Evolutionary conservation across 768 basidiomycete species (phyloP).

Genomic region (Nevesoporus exiguus): DNA sequence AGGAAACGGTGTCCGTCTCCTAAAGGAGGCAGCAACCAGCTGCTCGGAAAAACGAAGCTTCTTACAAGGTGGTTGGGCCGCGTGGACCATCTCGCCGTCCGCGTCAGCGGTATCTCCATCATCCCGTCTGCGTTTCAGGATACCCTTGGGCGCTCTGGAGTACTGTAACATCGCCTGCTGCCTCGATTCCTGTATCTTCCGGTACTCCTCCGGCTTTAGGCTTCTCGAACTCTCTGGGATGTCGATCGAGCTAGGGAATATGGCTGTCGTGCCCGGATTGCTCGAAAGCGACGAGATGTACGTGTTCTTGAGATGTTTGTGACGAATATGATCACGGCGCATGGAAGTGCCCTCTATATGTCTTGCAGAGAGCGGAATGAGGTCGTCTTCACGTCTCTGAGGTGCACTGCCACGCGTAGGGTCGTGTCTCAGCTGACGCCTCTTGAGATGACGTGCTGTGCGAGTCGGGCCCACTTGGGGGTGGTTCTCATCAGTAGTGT

Average conservation of each 20-base stretch:
- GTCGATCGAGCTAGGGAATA: slow-evolving; percentile 18
- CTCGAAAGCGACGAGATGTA: slow-evolving; percentile 25
- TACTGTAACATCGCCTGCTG: slow-evolving; percentile 29
- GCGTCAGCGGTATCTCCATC: slow-evolving; percentile 16
- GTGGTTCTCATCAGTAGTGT: slow-evolving; percentile 13
- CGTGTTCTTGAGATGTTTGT: slow-evolving; percentile 29
- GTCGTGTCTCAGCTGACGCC: slow-evolving; percentile 2
- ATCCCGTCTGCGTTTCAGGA: slow-evolving; percentile 29
- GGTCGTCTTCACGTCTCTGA: slow-evolving; percentile 21
- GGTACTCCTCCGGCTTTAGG: slow-evolving; percentile 24
- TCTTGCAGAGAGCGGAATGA: slow-evolving; percentile 13
- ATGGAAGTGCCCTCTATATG: slow-evolving; percentile 25
- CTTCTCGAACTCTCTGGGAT: slow-evolving; percentile 16
- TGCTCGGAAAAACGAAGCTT: slow-evolving; percentile 22
- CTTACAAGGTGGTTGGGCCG: slow-evolving; percentile 15
- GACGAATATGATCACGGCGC: slow-evolving; percentile 27
- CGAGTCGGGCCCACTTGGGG: background rate
- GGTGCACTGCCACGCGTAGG: background rate
- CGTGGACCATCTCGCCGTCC: background rate
- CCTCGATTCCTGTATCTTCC: slow-evolving; percentile 22
- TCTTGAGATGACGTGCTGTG: slow-evolving; percentile 8
- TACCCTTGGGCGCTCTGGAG: slow-evolving; percentile 23
- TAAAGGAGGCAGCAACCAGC: background rate
- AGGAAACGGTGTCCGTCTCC: slow-evolving; percentile 15
- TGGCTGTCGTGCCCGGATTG: slow-evolving; percentile 5